Conservation (phyloP, 1,139 yeast species). For the Nadsonia commutata region DNA sequence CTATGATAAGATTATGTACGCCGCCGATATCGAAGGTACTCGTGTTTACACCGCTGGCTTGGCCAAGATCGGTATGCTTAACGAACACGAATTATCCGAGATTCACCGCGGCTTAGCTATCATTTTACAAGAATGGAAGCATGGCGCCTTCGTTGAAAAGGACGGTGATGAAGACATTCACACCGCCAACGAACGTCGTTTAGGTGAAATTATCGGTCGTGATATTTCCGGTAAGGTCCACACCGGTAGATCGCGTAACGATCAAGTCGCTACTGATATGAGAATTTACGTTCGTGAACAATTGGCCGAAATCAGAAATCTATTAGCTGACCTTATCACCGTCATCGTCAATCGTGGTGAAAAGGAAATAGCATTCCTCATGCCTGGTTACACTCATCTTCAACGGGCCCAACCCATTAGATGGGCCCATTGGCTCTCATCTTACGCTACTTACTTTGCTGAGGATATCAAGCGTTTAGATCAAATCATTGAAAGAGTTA, state of each 20-base stretch:
- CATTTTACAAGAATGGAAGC: constrained; percentile 69
- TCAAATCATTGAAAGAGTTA: constrained; percentile 70
- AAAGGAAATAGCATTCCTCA: constrained; percentile 72
- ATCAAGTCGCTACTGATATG: constrained; percentile 98
- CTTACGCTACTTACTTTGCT: constrained; percentile 86
- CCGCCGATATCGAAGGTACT: constrained; percentile 87
- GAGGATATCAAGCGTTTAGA: constrained; percentile 77
- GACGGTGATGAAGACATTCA: constrained; percentile 96
- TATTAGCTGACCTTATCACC: constrained; percentile 46
- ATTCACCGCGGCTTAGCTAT: constrained; percentile 69
- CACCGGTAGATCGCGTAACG: constrained; percentile 96
- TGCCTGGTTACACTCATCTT: constrained; percentile 98
- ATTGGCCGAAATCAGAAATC: constrained; percentile 42
- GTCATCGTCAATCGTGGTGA: constrained; percentile 65
- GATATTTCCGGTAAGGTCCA: constrained; percentile 94
- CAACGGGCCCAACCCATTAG: constrained; percentile 99
- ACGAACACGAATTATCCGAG: constrained; percentile 52
- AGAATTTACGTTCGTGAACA: constrained; percentile 80
- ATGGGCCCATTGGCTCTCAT: constrained; percentile 95
- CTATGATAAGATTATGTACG: constrained; percentile 87
- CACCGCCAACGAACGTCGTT: constrained; percentile 94
- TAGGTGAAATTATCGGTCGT: constrained; percentile 90
- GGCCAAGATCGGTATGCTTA: constrained; percentile 59
- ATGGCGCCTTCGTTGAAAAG: constrained; percentile 61
- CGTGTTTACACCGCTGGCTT: constrained; percentile 84